Percentiles rank a stretch among this genome's conserved stretches.
Evolutionary conservation across 495 filamentous ascomycete genomes (phyloP).

Genomic region (Penicillium flavigenum): DNA sequence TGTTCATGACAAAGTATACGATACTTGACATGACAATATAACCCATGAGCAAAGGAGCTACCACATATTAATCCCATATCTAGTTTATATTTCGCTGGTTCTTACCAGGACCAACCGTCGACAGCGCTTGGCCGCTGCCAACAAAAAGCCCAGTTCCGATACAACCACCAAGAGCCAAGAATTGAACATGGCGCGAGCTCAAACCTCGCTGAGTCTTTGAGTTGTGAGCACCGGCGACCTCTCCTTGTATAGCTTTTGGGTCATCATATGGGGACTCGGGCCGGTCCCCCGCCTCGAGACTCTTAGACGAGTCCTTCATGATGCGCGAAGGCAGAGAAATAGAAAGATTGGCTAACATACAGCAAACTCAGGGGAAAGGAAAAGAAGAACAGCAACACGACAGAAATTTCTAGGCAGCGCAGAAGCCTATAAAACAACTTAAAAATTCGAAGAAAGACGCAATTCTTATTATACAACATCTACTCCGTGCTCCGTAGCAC

Average conservation of each 20-base stretch:
- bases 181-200: slow-evolving; percentile 56
- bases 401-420: not conserved
- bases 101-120: slow-evolving; percentile 60
- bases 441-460: not conserved
- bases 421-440: not conserved
- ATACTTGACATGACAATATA: slow-evolving; percentile 55
- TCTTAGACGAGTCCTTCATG: slow-evolving; percentile 25
- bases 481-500: too few relatives aligned
- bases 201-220: slow-evolving; percentile 30
- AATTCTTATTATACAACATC: not conserved
- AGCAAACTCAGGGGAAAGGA: not conserved
- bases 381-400: not conserved
- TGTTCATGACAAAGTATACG: slow-evolving; percentile 55
- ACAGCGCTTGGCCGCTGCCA: slow-evolving; percentile 63
- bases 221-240: slow-evolving; percentile 15
- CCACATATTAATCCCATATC: slow-evolving; percentile 22
- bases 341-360: not conserved
- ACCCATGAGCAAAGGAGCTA: slow-evolving; percentile 69
- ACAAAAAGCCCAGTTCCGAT: slow-evolving; percentile 78
- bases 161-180: slow-evolving; percentile 71
- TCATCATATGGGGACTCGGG: slow-evolving; percentile 22
- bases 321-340: not conserved
- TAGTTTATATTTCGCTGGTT: not conserved
- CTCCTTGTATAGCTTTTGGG: slow-evolving; percentile 20
- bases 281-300: slow-evolving; percentile 20